Conservation (phyloP, 1,284 basidiomycete genomes). For the Fomitopsis palustris region DNA sequence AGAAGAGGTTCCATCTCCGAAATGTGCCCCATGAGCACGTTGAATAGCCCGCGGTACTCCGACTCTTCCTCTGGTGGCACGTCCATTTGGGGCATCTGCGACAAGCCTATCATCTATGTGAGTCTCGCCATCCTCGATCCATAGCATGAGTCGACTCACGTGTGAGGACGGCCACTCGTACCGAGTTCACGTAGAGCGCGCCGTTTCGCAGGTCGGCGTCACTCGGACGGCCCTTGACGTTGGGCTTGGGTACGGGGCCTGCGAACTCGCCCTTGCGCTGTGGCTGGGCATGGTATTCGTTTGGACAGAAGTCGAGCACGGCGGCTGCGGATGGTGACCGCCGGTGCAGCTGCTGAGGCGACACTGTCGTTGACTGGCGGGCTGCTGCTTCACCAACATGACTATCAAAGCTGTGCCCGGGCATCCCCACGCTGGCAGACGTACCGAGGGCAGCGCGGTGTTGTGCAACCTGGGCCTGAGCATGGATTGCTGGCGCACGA, state of each 20-base stretch:
- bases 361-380: not conserved
- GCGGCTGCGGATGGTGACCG: not conserved
- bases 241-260: slow-evolving; percentile 2
- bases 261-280: not conserved
- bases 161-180: not conserved
- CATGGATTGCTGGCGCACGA: not conserved
- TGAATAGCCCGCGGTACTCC: slow-evolving; percentile 47
- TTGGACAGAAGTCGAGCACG: slow-evolving; percentile 3
- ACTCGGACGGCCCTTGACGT: slow-evolving; percentile 5
- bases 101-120: not conserved
- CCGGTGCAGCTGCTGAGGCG: not conserved
- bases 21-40: slow-evolving; percentile 39
- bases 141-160: not conserved
- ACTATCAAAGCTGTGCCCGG: not conserved
- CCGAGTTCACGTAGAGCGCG: slow-evolving; percentile 3
- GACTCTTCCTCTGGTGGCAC: slow-evolving; percentile 46
- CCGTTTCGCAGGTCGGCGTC: slow-evolving; percentile 1
- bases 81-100: not conserved
- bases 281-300: slow-evolving; percentile 1
- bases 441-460: not conserved
- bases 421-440: not conserved
- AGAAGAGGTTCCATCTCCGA: slow-evolving; percentile 48
- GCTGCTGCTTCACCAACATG: not conserved
- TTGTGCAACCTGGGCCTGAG: not conserved
- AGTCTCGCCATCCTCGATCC: not conserved